phyloP scores from a whole-genome alignment of 2,329 filamentous ascomycete genomes.

The Trichoderma pleuroti region DNA sequence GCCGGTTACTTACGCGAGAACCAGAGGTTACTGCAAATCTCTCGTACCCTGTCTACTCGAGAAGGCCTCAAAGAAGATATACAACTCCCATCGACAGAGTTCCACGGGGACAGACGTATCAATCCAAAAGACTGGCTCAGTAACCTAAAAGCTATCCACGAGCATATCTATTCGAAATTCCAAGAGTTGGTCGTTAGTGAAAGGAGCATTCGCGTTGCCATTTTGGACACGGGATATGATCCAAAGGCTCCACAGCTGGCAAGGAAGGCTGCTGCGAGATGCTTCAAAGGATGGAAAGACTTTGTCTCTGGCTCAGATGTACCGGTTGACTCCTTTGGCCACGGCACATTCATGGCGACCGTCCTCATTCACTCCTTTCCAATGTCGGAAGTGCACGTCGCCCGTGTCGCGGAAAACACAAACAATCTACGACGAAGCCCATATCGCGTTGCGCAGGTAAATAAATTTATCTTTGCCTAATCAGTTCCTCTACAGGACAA shows the following conservation, averaged over 20 bases:
- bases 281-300: background rate
- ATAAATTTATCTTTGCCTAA: background rate
- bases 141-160: background rate
- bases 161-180: background rate
- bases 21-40: background rate
- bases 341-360: background rate
- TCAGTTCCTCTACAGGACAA: background rate
- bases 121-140: background rate
- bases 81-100: background rate
- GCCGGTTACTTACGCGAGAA: background rate
- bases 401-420: background rate
- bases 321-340: background rate
- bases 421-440: background rate
- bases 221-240: background rate
- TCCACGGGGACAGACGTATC: background rate
- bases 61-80: background rate
- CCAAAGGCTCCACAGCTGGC: background rate
- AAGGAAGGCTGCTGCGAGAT: background rate
- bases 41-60: background rate
- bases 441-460: background rate
- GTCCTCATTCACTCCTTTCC: background rate
- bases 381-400: background rate
- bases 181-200: background rate
- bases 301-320: background rate
- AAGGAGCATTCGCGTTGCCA: background rate